These are phyloP conservation scores for Morella rubra DNA, from an alignment of 306 rosid genomes.

Conservation along the genomic window DNA sequence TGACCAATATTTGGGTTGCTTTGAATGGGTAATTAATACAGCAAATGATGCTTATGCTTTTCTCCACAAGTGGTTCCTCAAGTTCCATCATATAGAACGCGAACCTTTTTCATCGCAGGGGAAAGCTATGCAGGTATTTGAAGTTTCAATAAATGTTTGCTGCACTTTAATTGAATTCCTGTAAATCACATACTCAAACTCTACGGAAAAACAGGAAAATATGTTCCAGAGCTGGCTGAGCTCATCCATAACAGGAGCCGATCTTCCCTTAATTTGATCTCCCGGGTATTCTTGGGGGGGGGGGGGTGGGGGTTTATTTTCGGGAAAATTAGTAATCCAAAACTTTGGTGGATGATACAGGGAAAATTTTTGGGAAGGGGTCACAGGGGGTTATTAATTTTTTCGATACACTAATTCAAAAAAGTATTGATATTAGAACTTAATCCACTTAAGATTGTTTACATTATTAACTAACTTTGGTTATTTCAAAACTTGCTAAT, in stretches of 20 bases:
- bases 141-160: not conserved
- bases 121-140: constrained; percentile 84
- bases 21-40: constrained; percentile 30
- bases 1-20: constrained; percentile 20
- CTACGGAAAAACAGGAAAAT: constrained; percentile 53
- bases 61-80: constrained; percentile 76
- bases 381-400: too few relatives aligned
- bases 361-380: too few relatives aligned
- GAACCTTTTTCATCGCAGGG: constrained; percentile 77
- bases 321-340: too few relatives aligned
- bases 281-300: constrained; percentile 73
- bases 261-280: constrained; percentile 63
- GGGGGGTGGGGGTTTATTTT: too few relatives aligned
- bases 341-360: too few relatives aligned
- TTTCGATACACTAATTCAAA: too few relatives aligned
- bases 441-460: too few relatives aligned
- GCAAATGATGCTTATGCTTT: constrained; percentile 77
- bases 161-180: constrained; percentile 2
- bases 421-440: too few relatives aligned
- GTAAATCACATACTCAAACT: not conserved
- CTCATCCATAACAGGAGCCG: constrained; percentile 59
- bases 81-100: constrained; percentile 67
- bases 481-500: too few relatives aligned
- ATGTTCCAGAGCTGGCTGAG: constrained; percentile 91
- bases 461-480: too few relatives aligned